Evolutionary conservation across 805 yeast genomes (phyloP).

Genomic region (Hanseniaspora nectarophila): DNA sequence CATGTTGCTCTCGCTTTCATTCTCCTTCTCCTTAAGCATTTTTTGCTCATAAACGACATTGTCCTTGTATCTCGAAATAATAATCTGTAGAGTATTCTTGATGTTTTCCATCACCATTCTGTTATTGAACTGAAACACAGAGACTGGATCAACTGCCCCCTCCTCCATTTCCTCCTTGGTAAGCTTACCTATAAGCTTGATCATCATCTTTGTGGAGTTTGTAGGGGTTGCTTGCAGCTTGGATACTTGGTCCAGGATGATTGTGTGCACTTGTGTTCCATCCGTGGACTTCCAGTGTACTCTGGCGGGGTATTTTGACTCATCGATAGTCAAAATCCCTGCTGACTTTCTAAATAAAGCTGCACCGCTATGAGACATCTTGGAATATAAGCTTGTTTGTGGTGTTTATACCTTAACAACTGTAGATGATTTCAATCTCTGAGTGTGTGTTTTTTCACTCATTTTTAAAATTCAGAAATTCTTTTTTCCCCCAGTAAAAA

Average conservation of each 20-base stretch:
- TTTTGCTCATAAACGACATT: slow-evolving; percentile 34
- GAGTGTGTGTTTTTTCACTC: no score
- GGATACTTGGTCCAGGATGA: slow-evolving; percentile 34
- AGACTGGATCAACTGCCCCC: slow-evolving; percentile 21
- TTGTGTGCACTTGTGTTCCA: slow-evolving; percentile 37
- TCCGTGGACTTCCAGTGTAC: slow-evolving; percentile 44
- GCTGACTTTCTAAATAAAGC: slow-evolving; percentile 43
- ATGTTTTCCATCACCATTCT: slow-evolving; percentile 65
- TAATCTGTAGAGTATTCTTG: slow-evolving; percentile 54
- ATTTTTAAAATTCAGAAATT: no score
- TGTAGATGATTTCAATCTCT: no score
- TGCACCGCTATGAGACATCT: slow-evolving; percentile 39
- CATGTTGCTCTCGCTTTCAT: slow-evolving; percentile 21
- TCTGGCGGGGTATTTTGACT: slow-evolving; percentile 45
- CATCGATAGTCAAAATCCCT: slow-evolving; percentile 45
- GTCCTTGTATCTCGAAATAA: slow-evolving; percentile 54
- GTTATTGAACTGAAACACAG: slow-evolving; percentile 53
- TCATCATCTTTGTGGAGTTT: slow-evolving; percentile 51
- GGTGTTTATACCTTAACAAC: no score
- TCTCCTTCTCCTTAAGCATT: slow-evolving; percentile 21
- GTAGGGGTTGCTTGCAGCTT: slow-evolving; percentile 61
- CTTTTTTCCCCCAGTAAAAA: no score
- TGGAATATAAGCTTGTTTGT: neutral
- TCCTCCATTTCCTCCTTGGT: slow-evolving; percentile 25
- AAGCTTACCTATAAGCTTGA: slow-evolving; percentile 42